phyloP scores from a whole-genome alignment of 805 yeast genomes.

The Cyberlindnera maritima region DNA sequence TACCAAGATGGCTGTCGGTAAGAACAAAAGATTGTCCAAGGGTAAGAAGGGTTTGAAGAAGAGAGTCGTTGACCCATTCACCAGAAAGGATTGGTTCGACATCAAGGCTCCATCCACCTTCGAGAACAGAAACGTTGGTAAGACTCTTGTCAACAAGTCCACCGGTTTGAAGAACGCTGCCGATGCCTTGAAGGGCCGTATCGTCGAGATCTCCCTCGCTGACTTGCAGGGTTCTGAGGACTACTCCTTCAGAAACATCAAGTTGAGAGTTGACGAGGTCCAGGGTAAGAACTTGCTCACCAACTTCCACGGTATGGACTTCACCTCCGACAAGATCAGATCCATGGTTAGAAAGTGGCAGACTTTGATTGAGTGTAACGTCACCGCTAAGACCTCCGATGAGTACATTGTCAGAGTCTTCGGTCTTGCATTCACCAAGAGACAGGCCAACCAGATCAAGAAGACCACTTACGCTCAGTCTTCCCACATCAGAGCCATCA shows the following conservation, averaged over 20 bases:
- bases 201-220: conserved; percentile 92
- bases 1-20: conserved; percentile 63
- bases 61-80: conserved; percentile 99
- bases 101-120: conserved; percentile 98
- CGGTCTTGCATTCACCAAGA: conserved; percentile 98
- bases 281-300: conserved; percentile 98
- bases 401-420: conserved; percentile 96
- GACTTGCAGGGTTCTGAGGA: conserved; percentile 99
- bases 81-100: conserved; percentile 98
- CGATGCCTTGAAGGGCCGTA: conserved; percentile 97
- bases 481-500: conserved; percentile 77
- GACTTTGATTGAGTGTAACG: conserved; percentile 96
- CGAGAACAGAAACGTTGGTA: conserved; percentile 98
- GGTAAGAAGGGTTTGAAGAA: conserved; percentile 98
- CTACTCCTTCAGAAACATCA: conserved; percentile 96
- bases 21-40: conserved; percentile 80
- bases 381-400: conserved; percentile 96
- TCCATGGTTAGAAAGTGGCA: conserved; percentile 99
- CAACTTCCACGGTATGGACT: conserved; percentile 99
- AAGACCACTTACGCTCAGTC: conserved; percentile 98
- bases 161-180: conserved; percentile 98
- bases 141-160: conserved; percentile 96
- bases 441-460: conserved; percentile 95
- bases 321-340: conserved; percentile 96
- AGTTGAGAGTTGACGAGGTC: conserved; percentile 97